These are phyloP conservation scores for Protostelium mycophagum DNA, from an alignment of 78 protist species.

Conservation along the genomic window DNA sequence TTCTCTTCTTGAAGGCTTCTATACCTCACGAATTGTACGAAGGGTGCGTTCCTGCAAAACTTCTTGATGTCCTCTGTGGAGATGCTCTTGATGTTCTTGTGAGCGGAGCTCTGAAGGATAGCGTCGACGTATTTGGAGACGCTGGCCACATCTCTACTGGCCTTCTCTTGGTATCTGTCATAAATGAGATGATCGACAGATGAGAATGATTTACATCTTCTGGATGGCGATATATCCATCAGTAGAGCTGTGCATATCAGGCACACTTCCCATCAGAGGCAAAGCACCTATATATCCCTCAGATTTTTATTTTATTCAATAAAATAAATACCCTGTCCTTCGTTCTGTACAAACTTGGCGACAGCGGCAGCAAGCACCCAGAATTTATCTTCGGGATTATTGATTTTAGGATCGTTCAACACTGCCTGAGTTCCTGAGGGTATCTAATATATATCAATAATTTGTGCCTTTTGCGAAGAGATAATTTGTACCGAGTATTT, in stretches of 20 bases:
- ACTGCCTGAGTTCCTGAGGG: slow-evolving; percentile 25
- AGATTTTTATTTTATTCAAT: too few species aligned
- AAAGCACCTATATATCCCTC: slow-evolving; percentile 6
- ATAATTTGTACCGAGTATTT: slow-evolving; percentile 31
- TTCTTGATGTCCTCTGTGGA: slow-evolving; percentile 22
- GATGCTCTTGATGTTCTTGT: neutral
- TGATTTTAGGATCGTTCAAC: slow-evolving; percentile 34
- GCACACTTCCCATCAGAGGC: slow-evolving; percentile 75
- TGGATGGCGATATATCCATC: slow-evolving; percentile 66
- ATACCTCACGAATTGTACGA: slow-evolving; percentile 30
- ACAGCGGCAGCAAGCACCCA: slow-evolving; percentile 78
- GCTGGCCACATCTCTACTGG: slow-evolving; percentile 34
- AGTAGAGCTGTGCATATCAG: slow-evolving; percentile 81
- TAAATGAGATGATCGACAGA: too few species aligned
- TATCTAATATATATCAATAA: slow-evolving; percentile 1
- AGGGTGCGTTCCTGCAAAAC: slow-evolving; percentile 56
- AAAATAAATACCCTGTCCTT: slow-evolving; percentile 11
- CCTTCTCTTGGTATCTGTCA: slow-evolving; percentile 59
- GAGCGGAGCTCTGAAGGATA: slow-evolving; percentile 15
- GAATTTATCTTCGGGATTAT: slow-evolving; percentile 23
- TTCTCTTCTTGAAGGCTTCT: slow-evolving; percentile 28
- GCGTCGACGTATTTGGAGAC: slow-evolving; percentile 24
- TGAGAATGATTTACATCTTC: slow-evolving; percentile 50
- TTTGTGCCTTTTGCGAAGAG: neutral
- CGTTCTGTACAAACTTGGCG: slow-evolving; percentile 46